Conservation (phyloP, 768 basidiomycete genomes). For the Podaxis sp. region DNA sequence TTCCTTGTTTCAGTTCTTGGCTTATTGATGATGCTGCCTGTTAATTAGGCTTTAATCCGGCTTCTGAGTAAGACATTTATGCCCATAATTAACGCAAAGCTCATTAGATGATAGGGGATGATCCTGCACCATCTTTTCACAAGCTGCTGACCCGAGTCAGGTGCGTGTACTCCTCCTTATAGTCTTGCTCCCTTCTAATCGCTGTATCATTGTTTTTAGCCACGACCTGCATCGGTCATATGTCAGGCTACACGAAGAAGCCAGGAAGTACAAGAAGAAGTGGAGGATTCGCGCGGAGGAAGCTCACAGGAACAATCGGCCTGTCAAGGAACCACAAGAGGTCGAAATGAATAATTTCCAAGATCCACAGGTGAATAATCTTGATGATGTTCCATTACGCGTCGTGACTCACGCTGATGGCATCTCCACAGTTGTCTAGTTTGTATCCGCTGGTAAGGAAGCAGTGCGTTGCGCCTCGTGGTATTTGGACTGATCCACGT, state of each 20-base stretch:
- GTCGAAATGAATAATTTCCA: slow-evolving; percentile 39
- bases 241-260: slow-evolving; percentile 25
- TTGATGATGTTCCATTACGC: slow-evolving; percentile 3
- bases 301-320: slow-evolving; percentile 17
- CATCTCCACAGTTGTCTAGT: slow-evolving; percentile 10
- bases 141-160: slow-evolving; percentile 30
- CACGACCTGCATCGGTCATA: slow-evolving; percentile 32
- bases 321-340: not conserved
- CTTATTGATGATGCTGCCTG: not conserved
- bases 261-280: slow-evolving; percentile 24
- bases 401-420: not conserved
- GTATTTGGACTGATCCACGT: not conserved
- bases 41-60: not conserved
- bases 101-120: slow-evolving; percentile 18
- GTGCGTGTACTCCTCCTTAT: slow-evolving; percentile 17
- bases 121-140: slow-evolving; percentile 28
- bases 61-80: not conserved
- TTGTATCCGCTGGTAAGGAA: slow-evolving; percentile 12
- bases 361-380: slow-evolving; percentile 30
- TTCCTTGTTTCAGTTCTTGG: not conserved
- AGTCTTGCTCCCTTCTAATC: not conserved
- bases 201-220: slow-evolving; percentile 15
- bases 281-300: slow-evolving; percentile 19
- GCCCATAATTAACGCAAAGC: not conserved
- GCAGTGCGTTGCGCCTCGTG: not conserved